Percentiles rank a stretch among this genome's conserved stretches.
phyloP scores from a whole-genome alignment of 352 stramenopile species.

The Plasmopara muralis region DNA sequence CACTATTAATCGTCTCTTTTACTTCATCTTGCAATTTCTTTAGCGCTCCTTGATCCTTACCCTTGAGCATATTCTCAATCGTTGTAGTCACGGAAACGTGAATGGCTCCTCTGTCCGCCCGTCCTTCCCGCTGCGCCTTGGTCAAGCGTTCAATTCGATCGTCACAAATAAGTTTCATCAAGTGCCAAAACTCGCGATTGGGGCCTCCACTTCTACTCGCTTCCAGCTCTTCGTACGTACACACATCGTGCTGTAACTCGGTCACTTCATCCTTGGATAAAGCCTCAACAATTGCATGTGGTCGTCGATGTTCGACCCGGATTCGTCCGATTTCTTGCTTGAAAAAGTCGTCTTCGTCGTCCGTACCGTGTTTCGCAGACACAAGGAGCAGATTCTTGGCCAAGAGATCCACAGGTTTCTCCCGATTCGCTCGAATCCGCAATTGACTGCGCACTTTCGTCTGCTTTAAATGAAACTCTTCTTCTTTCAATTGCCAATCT shows the following conservation, averaged over 20 bases:
- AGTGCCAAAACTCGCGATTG: slow-evolving; percentile 83
- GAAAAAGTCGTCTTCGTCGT: slow-evolving; percentile 32
- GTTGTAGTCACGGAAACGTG: slow-evolving; percentile 81
- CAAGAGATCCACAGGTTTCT: slow-evolving; percentile 94
- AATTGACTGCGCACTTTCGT: slow-evolving; percentile 88
- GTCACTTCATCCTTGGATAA: slow-evolving; percentile 73
- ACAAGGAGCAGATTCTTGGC: slow-evolving; percentile 99
- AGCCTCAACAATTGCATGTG: slow-evolving; percentile 66
- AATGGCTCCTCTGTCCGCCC: slow-evolving; percentile 68
- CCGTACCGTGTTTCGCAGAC: slow-evolving; percentile 48
- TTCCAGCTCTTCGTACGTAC: slow-evolving; percentile 85
- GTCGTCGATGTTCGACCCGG: slow-evolving; percentile 75
- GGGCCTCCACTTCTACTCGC: slow-evolving; percentile 50
- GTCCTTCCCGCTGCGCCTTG: slow-evolving; percentile 56
- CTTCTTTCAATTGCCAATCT: slow-evolving; percentile 97
- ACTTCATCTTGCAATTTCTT: slow-evolving; percentile 53
- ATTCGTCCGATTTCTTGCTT: slow-evolving; percentile 37
- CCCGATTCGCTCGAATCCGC: slow-evolving; percentile 83
- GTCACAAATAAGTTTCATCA: slow-evolving; percentile 74
- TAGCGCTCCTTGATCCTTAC: slow-evolving; percentile 56
- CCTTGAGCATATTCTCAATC: slow-evolving; percentile 87
- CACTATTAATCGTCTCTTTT: slow-evolving; percentile 56
- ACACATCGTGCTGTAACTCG: slow-evolving; percentile 85
- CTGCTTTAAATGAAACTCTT: slow-evolving; percentile 95
- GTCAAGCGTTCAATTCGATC: slow-evolving; percentile 61